Base-by-base conservation (phyloP, 73 alveolate genomes). In the Breviolum minutum region DNA sequence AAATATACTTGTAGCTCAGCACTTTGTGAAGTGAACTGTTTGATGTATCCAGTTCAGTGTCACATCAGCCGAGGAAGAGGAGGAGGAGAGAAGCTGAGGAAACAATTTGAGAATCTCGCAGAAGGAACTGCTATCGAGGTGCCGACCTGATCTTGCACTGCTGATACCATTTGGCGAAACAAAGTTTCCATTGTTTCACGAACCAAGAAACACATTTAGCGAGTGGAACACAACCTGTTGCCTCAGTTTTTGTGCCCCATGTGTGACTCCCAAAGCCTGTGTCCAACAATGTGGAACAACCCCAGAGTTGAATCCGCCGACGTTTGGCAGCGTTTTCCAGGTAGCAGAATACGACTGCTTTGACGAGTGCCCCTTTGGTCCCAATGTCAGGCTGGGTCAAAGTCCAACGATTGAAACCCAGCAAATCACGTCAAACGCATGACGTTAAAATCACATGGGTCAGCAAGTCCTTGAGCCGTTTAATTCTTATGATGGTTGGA, bases 321-420 rank as follows among this genome's bases (percentile, higher is more conserved):
- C 82, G 40, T 24, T 8, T 40, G 32, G 19, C 82, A 40, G n/a
- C 0, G 54, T 2, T 4, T 40, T n/a, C 2, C 87, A 87, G 95
- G 95, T 90, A 11, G 97, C 87, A 29, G 97, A 90, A 63, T 90
- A 90, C 87, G 97, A 90, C 88, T 90, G 97, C 97, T 90, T 90
- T n/a, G 96, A 89, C 86, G 96, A 89, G 29, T 90, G 97, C 76
- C 97, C 97, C 30, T 90, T 90, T 63, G 97, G 97, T 24, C 97
- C 97, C 11, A 90, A 90, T 26, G 97, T 90, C 29, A 90, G 97
- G 97, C 74, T 32, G 24, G 22, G 7, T 0, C 0, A 73, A 40
- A n/a, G n/a, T n/a, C n/a, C n/a, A n/a, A n/a, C n/a, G n/a, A n/a
- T n/a, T n/a, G n/a, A n/a, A 40, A 40, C 24, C 54, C 13, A 0